A percentile compares a stretch with the other conserved stretches of the same genome.
phyloP scores from a whole-genome alignment of 2,329 filamentous ascomycete genomes.

The Myrmaecium sp. region DNA sequence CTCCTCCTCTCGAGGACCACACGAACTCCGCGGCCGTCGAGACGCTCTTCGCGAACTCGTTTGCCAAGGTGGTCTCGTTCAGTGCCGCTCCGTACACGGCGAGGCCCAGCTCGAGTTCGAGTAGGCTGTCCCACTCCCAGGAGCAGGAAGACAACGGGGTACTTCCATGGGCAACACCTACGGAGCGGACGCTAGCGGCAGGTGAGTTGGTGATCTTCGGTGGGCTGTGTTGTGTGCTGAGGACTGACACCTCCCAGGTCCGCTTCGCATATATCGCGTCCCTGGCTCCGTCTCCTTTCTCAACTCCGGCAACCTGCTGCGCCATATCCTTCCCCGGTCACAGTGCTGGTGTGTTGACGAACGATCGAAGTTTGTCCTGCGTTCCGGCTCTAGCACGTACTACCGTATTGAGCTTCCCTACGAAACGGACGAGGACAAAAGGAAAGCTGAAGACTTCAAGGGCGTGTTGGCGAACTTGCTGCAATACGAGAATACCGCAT shows the following conservation, averaged over 20 bases:
- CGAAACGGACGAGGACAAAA: conserved; percentile 43
- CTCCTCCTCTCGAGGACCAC: too few species aligned
- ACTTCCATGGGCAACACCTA: conserved; percentile 55
- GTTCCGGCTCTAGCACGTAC: conserved; percentile 57
- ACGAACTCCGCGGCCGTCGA: too few species aligned
- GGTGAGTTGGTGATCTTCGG: conserved; percentile 30
- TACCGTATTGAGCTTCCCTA: conserved; percentile 79
- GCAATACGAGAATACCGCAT: conserved; percentile 74
- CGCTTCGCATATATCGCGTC: conserved; percentile 70
- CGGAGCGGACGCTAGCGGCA: conserved; percentile 66
- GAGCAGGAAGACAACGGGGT: conserved; percentile 39
- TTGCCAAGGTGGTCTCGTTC: conserved; percentile 55
- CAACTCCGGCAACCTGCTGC: conserved; percentile 66
- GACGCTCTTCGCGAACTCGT: conserved; percentile 58
- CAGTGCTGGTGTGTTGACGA: conserved; percentile 91
- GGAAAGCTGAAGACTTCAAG: conserved; percentile 50
- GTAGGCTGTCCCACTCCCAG: conserved; percentile 11
- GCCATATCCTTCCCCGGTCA: conserved; percentile 75
- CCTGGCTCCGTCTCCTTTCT: conserved; percentile 77
- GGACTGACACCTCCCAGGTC: conserved; percentile 32
- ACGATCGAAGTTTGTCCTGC: conserved; percentile 68
- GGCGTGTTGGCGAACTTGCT: conserved; percentile 54
- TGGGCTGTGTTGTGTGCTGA: too few species aligned
- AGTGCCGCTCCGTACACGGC: conserved; percentile 19
- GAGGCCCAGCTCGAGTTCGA: conserved; percentile 18